A percentile compares a stretch with the other conserved stretches of the same genome.
phyloP scores from a whole-genome alignment of 2,329 filamentous ascomycete species.

The Arthrobotrys iridis region DNA sequence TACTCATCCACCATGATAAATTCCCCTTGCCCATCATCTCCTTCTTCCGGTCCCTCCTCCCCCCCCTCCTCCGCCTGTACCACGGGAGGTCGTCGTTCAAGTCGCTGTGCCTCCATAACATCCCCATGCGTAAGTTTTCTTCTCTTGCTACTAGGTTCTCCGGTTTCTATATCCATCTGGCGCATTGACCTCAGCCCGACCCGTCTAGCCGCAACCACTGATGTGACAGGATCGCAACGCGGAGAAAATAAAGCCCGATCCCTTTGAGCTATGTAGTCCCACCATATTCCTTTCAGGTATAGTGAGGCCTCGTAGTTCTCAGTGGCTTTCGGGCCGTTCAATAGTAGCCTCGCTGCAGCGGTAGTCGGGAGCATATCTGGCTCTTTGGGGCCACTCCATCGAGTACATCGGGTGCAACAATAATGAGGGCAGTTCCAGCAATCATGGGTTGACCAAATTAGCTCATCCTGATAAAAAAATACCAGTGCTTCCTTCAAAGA shows the following conservation, averaged over 20 bases:
- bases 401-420: conserved; percentile 16
- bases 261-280: conserved; percentile 21
- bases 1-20: too few species aligned
- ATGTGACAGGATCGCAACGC: too few species aligned
- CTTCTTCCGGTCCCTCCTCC: neutral
- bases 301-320: conserved; percentile 33
- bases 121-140: conserved; percentile 10
- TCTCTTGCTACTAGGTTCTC: conserved; percentile 2
- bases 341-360: neutral
- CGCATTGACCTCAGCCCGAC: conserved; percentile 19
- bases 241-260: too few species aligned
- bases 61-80: neutral
- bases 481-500: neutral
- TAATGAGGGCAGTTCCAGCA: conserved; percentile 23
- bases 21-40: neutral
- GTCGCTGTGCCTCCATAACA: neutral
- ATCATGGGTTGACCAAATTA: conserved; percentile 24
- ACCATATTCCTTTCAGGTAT: conserved; percentile 40
- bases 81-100: neutral
- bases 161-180: neutral
- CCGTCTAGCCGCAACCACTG: neutral
- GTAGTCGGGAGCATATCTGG: neutral
- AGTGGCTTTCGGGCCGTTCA: neutral
- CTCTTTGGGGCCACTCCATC: conserved; percentile 8
- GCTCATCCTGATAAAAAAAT: conserved; percentile 38